These are phyloP conservation scores for Nigrospora sphaerica DNA, from an alignment of 2,329 filamentous ascomycete genomes.

Conservation along the genomic window DNA sequence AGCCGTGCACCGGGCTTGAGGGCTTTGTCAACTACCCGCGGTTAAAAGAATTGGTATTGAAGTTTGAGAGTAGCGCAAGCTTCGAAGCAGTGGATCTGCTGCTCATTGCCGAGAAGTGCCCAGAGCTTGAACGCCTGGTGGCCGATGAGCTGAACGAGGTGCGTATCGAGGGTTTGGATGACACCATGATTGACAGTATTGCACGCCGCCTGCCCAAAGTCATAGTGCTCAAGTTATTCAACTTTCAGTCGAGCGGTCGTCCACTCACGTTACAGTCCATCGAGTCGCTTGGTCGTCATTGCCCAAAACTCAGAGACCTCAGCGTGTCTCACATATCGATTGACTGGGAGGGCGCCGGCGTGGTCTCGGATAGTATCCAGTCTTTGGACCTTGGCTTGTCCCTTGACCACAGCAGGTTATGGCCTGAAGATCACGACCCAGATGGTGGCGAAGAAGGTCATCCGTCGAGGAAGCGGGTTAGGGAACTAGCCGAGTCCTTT, in stretches of 20 bases:
- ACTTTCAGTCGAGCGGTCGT: background rate
- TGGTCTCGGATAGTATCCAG: background rate
- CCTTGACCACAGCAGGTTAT: background rate
- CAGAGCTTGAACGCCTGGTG: background rate
- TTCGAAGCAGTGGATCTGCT: background rate
- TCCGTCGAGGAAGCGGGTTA: background rate
- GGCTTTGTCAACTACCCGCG: background rate
- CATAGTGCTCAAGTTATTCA: background rate
- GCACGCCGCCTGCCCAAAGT: background rate
- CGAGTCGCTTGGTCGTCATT: background rate
- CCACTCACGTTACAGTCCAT: background rate
- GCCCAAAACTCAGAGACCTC: background rate
- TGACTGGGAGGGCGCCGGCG: background rate
- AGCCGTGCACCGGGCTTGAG: background rate
- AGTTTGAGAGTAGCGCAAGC: background rate
- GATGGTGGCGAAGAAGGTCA: background rate
- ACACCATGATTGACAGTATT: background rate
- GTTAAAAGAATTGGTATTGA: background rate
- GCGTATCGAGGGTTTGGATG: background rate
- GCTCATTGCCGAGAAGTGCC: background rate
- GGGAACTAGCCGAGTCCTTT: background rate
- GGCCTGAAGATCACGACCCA: background rate
- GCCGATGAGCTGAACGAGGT: background rate
- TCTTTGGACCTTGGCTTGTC: background rate
- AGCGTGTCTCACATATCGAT: background rate